Conservation (phyloP, 2,329 filamentous ascomycete species). For the Madurella fahalii region DNA sequence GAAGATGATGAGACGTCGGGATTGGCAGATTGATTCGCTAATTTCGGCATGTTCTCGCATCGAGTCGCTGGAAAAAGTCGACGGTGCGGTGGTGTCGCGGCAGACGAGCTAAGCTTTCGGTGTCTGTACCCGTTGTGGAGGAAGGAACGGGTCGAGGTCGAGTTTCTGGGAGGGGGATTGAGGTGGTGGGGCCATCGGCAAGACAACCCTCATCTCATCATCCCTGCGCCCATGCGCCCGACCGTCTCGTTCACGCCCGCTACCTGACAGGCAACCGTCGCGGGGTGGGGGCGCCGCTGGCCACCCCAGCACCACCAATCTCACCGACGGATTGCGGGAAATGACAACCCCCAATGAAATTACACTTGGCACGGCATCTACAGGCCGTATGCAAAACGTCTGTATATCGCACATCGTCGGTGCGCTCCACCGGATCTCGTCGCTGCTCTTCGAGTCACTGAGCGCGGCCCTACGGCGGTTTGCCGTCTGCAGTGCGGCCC, state of each 20-base stretch:
- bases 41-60: conserved; percentile 20
- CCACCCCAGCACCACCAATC: not conserved
- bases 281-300: no score
- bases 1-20: conserved; percentile 10
- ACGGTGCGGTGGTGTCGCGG: not conserved
- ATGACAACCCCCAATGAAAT: not conserved
- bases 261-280: not conserved
- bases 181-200: conserved; percentile 6
- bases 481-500: conserved; percentile 20
- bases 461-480: conserved; percentile 11
- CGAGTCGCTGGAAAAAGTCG: not conserved
- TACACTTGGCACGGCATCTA: not conserved
- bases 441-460: conserved; percentile 1
- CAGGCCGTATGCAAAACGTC: conserved; percentile 8
- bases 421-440: conserved; percentile 6
- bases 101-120: conserved; percentile 19
- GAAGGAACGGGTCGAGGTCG: conserved; percentile 17
- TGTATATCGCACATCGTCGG: conserved; percentile 6
- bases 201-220: not conserved
- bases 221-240: conserved; percentile 2
- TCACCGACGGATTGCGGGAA: not conserved
- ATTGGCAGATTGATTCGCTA: conserved; percentile 12
- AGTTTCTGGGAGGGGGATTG: conserved; percentile 12
- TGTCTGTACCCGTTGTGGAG: conserved; percentile 23
- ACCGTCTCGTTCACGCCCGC: not conserved